A percentile compares a stretch with the other conserved stretches of the same genome.
Conservation (phyloP, 2,329 filamentous ascomycete species). For the Colletotrichum sp. region DNA sequence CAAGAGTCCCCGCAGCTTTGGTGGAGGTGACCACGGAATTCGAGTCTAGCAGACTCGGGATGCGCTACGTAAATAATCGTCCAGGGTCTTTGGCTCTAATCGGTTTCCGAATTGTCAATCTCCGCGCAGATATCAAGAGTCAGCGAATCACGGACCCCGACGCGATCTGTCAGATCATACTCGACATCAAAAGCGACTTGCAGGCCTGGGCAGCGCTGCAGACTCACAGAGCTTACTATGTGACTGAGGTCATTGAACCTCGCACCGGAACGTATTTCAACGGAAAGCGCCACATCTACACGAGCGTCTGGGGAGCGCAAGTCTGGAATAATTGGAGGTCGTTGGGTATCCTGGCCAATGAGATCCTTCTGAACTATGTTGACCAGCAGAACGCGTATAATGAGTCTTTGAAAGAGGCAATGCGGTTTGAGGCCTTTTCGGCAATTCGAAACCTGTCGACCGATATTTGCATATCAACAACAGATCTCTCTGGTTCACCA, state of each 20-base stretch:
- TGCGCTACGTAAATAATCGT: not conserved
- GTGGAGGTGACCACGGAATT: not conserved
- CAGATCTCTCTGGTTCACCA: not conserved
- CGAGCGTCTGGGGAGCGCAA: conserved; percentile 19
- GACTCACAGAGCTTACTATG: not conserved
- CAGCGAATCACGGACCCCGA: conserved; percentile 14
- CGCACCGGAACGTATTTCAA: not conserved
- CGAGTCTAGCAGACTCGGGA: not conserved
- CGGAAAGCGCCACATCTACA: conserved; percentile 21
- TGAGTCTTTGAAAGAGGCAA: not conserved
- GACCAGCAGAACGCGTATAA: not conserved
- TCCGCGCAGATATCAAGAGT: conserved; percentile 23
- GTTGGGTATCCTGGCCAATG: conserved; percentile 18
- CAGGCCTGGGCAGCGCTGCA: not conserved
- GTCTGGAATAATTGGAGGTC: conserved; percentile 28
- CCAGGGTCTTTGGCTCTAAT: conserved; percentile 11
- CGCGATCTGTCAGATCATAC: conserved; percentile 5
- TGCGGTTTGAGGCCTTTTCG: not conserved
- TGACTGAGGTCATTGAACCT: not conserved
- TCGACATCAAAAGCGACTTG: not conserved
- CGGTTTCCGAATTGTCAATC: conserved; percentile 23
- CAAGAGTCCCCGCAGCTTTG: conserved; percentile 13
- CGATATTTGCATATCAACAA: not conserved
- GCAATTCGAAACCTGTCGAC: not conserved
- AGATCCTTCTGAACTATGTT: conserved; percentile 9